Conservation (phyloP, 1,284 basidiomycete genomes). For the Sporisorium exsertum region DNA sequence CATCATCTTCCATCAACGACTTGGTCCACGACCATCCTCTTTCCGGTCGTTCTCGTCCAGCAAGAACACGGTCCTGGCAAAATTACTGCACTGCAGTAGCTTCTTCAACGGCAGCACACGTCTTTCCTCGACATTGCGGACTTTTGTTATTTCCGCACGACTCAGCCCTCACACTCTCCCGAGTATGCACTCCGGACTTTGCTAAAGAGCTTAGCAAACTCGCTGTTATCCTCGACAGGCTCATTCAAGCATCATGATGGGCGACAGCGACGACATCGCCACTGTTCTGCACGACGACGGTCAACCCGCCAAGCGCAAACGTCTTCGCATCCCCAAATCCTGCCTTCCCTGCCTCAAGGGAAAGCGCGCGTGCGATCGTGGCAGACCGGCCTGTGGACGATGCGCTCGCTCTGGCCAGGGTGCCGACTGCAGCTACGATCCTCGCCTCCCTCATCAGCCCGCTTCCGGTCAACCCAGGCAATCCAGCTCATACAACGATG, state of each 20-base stretch:
- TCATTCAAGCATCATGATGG: background rate
- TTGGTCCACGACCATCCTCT: too few relatives aligned
- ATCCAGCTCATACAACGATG: slow-evolving; percentile 6
- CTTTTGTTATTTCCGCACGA: slow-evolving; percentile 12
- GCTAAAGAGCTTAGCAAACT: background rate
- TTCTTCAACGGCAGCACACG: background rate
- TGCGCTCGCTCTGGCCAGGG: slow-evolving; percentile 31
- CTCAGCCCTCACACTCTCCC: background rate
- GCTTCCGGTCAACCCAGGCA: slow-evolving; percentile 7
- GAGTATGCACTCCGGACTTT: background rate
- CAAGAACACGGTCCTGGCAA: background rate
- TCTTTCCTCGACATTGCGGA: background rate
- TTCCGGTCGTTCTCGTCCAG: background rate
- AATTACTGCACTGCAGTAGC: background rate
- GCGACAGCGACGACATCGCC: slow-evolving; percentile 9
- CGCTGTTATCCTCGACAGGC: background rate
- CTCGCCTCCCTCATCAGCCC: slow-evolving; percentile 29
- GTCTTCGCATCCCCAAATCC: slow-evolving; percentile 50
- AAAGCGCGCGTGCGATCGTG: slow-evolving; percentile 50
- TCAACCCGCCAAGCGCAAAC: slow-evolving; percentile 42
- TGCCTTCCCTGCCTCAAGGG: slow-evolving; percentile 48
- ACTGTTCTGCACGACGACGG: slow-evolving; percentile 38
- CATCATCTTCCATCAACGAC: too few relatives aligned
- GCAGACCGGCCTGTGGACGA: slow-evolving; percentile 38
- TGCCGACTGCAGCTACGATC: slow-evolving; percentile 40